These are phyloP conservation scores for Ustilago loliicola DNA, from an alignment of 1,284 basidiomycete genomes.

Conservation along the genomic window DNA sequence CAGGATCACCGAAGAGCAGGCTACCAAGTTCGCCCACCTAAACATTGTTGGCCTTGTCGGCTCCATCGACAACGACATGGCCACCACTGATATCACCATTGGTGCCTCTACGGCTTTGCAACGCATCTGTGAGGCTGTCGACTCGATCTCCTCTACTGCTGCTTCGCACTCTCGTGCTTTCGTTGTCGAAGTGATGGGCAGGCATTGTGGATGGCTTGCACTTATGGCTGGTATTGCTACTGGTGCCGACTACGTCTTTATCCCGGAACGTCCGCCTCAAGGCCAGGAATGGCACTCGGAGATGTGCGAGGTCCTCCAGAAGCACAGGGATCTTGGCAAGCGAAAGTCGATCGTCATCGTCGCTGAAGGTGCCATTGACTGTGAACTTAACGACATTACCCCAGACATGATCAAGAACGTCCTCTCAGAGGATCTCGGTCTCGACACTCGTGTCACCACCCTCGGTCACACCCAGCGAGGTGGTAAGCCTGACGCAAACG, in stretches of 20 bases:
- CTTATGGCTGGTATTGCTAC: slow-evolving; percentile 91
- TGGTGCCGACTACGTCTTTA: slow-evolving; percentile 97
- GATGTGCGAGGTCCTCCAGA: slow-evolving; percentile 88
- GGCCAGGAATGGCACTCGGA: slow-evolving; percentile 86
- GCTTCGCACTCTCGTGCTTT: slow-evolving; percentile 96
- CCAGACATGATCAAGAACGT: slow-evolving; percentile 91
- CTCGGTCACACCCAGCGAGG: slow-evolving; percentile 97
- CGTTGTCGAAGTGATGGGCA: slow-evolving; percentile 98
- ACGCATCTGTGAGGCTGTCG: slow-evolving; percentile 96
- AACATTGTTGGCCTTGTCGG: slow-evolving; percentile 97
- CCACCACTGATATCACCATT: slow-evolving; percentile 95
- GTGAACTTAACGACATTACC: slow-evolving; percentile 87
- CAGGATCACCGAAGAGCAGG: slow-evolving; percentile 82
- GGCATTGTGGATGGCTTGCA: slow-evolving; percentile 98
- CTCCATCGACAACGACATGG: slow-evolving; percentile 99
- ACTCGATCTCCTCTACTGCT: slow-evolving; percentile 97
- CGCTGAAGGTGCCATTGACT: slow-evolving; percentile 93
- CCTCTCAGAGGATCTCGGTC: slow-evolving; percentile 84
- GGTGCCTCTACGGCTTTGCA: slow-evolving; percentile 95
- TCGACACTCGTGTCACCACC: slow-evolving; percentile 97
- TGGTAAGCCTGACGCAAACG: slow-evolving; percentile 89
- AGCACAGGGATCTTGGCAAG: slow-evolving; percentile 93
- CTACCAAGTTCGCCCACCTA: slow-evolving; percentile 81
- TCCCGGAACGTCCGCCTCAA: slow-evolving; percentile 89
- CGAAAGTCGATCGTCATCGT: slow-evolving; percentile 98